Conservation (phyloP, 371 early-diverging fungal species). For the Mortierella sp. region DNA sequence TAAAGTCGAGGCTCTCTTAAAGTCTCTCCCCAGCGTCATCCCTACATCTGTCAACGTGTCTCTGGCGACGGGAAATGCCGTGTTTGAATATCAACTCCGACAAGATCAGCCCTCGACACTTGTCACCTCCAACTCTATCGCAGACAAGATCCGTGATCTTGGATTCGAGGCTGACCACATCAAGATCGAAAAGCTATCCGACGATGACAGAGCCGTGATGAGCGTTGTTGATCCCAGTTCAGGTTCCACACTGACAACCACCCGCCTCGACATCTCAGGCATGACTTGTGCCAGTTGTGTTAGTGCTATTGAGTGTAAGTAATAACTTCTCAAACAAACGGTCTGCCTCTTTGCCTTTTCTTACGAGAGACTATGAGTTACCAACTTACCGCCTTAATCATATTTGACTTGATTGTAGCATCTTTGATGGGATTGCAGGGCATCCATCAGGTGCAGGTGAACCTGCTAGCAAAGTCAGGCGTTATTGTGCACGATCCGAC, state of each 20-base stretch:
- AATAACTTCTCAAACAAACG: conserved; percentile 49
- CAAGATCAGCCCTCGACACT: conserved; percentile 4
- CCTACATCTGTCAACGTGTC: conserved; percentile 55
- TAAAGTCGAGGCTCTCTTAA: conserved; percentile 62
- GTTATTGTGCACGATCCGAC: conserved; percentile 68
- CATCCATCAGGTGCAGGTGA: conserved; percentile 71
- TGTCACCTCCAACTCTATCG: conserved; percentile 54
- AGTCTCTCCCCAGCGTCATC: conserved; percentile 55
- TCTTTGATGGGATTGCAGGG: conserved; percentile 63
- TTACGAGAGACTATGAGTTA: not conserved
- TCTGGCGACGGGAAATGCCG: conserved; percentile 60
- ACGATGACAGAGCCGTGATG: conserved; percentile 26
- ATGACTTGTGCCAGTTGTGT: conserved; percentile 92
- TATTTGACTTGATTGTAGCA: conserved; percentile 15
- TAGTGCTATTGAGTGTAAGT: conserved; percentile 71
- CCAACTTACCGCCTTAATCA: not conserved
- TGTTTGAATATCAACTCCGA: conserved; percentile 54
- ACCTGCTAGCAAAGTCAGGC: conserved; percentile 72
- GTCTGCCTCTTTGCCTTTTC: not conserved
- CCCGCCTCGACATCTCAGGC: conserved; percentile 69
- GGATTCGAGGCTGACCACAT: conserved; percentile 68
- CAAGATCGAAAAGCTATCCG: conserved; percentile 48
- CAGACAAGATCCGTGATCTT: conserved; percentile 59
- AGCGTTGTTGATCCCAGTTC: conserved; percentile 24
- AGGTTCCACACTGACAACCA: conserved; percentile 33